Evolutionary conservation across 2,329 filamentous ascomycete genomes (phyloP).

Genomic region (Cordyceps fumosorosea): DNA sequence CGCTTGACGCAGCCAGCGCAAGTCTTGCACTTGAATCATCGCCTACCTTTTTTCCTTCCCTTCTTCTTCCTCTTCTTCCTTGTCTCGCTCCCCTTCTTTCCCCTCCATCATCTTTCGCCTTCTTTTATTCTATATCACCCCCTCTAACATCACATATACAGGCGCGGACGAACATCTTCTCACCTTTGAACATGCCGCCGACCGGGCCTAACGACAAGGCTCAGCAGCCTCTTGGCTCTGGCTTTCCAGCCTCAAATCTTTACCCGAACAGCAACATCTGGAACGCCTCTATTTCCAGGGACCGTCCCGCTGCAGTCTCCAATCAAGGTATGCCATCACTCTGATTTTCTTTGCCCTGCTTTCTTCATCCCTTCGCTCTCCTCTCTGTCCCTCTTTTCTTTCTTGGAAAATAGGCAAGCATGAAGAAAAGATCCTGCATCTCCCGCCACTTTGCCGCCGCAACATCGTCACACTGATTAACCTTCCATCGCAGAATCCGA

Average conservation of each 20-base stretch:
- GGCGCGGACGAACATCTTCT: slow-evolving; percentile 33
- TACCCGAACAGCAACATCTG: slow-evolving; percentile 31
- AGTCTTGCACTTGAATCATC: too few relatives aligned
- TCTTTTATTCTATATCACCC: background rate
- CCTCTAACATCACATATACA: slow-evolving; percentile 15
- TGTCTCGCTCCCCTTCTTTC: slow-evolving; percentile 1
- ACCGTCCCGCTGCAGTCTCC: slow-evolving; percentile 31
- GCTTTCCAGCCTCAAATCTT: slow-evolving; percentile 29
- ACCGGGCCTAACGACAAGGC: slow-evolving; percentile 25
- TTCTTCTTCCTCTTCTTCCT: background rate
- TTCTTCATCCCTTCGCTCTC: background rate
- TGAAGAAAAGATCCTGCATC: too few relatives aligned
- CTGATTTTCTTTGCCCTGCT: background rate
- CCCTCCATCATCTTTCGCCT: slow-evolving; percentile 5
- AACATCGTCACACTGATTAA: background rate
- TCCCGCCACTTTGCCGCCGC: background rate
- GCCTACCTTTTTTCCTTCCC: background rate
- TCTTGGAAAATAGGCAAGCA: too few relatives aligned
- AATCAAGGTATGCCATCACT: slow-evolving; percentile 37
- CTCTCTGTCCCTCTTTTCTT: background rate
- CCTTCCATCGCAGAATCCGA: slow-evolving; percentile 21
- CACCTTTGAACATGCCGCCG: slow-evolving; percentile 33
- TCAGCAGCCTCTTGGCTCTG: slow-evolving; percentile 35
- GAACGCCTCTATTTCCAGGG: slow-evolving; percentile 37
- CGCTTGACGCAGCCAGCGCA: slow-evolving; percentile 8